Evolutionary conservation across 495 filamentous ascomycete species (phyloP), one percentile per base, ranked within the genome.

Genomic region (Xylaria curta): DNA sequence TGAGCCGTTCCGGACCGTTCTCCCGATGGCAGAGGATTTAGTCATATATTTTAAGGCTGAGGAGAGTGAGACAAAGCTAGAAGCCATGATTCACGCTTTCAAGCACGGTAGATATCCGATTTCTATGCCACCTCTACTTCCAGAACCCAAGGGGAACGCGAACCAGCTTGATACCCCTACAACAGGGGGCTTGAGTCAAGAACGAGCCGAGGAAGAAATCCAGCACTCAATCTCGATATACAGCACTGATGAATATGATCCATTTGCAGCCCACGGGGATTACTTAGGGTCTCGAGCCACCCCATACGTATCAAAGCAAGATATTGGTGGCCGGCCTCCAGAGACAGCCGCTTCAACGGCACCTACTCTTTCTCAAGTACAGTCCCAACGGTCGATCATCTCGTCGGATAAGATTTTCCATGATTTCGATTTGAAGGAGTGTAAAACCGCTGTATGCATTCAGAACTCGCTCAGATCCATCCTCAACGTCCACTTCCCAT

Each of bases 391-490:
- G 17, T 64, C 49, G 53, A 67, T 46, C 13, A 31, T 28, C 24
- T 69, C 36, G 10, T 42, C 58, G 2, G 71, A 70, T 12, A 76
- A 74, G 46, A 71, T 72, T 49, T 80, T 86, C 51, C 76, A 82
- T 60, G 81, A 78, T 8, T 76, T 86, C 51, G 70, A 71, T 19
- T 73, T 74, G 10, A 77, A 76, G 8, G 69, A 67, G 28, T 72
- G 76, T 15, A 80, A 82, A 46, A 81, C 84, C 13, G 81, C 83
- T 2, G 79, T 81, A 6, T 78, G 78, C 36, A 75, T 81, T 15
- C 84, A 86, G 62, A 85, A 85, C 70, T 74, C 78, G 0, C 51
- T 86, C 40, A 77, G 84, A 5, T 80, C 81, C 12, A 76, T 84
- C 26, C 75, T 85, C 0, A 77, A 76, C 12, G 70, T 73, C 7